Conservation (phyloP, 2,329 filamentous ascomycete genomes). For the Ceratocystis diversiconidia region DNA sequence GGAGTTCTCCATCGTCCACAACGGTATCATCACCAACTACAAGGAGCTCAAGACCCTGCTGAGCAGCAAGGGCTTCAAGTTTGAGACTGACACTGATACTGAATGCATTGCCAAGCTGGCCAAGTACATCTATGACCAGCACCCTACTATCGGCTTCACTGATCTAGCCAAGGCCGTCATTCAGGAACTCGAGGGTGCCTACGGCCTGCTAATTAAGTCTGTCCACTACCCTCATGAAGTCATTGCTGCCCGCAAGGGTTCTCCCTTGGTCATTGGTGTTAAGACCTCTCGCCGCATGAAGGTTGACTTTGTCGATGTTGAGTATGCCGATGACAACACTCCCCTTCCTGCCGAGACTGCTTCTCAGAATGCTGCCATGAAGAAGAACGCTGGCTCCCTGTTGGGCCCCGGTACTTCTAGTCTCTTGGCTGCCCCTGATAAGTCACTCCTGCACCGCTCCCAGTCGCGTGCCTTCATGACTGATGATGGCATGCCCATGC, state of each 20-base stretch:
- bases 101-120: slow-evolving; percentile 98
- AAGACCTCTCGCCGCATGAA: slow-evolving; percentile 98
- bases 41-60: slow-evolving; percentile 96
- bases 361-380: slow-evolving; percentile 89
- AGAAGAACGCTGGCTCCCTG: slow-evolving; percentile 64
- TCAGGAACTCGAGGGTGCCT: slow-evolving; percentile 94
- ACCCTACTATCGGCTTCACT: slow-evolving; percentile 90
- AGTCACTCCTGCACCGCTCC: slow-evolving; percentile 93
- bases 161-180: slow-evolving; percentile 95
- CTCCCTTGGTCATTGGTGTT: slow-evolving; percentile 86
- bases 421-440: slow-evolving; percentile 81
- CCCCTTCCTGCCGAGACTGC: slow-evolving; percentile 84
- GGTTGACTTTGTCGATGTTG: slow-evolving; percentile 98
- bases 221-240: slow-evolving; percentile 97
- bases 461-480: slow-evolving; percentile 98
- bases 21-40: slow-evolving; percentile 99
- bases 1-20: slow-evolving; percentile 97
- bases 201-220: slow-evolving; percentile 93
- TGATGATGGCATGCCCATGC: slow-evolving; percentile 94
- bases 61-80: slow-evolving; percentile 87
- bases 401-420: slow-evolving; percentile 44
- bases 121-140: slow-evolving; percentile 94
- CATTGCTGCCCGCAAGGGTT: slow-evolving; percentile 95
- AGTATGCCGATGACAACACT: slow-evolving; percentile 76
- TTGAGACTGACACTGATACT: slow-evolving; percentile 98